These are phyloP conservation scores for Penicillium arizonense DNA, from an alignment of 495 filamentous ascomycete genomes.

Conservation along the genomic window DNA sequence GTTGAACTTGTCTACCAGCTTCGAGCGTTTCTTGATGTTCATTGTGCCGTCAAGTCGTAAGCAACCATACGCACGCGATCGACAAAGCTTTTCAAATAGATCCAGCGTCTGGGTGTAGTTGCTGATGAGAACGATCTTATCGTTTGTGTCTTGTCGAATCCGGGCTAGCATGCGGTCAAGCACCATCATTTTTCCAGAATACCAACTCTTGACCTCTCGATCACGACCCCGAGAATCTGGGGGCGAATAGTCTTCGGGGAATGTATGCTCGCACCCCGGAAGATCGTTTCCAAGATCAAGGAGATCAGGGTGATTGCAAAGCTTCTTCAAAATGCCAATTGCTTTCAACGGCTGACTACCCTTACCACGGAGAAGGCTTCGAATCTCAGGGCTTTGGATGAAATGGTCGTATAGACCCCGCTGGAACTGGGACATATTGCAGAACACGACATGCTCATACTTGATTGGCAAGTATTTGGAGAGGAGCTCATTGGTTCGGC, in stretches of 20 bases:
- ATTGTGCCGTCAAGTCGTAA: constrained; percentile 94
- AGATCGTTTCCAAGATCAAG: constrained; percentile 82
- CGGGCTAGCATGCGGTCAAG: constrained; percentile 97
- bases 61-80: constrained; percentile 76
- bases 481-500: constrained; percentile 94
- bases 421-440: constrained; percentile 91
- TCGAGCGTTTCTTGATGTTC: constrained; percentile 95
- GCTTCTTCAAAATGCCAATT: constrained; percentile 94
- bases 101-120: constrained; percentile 98
- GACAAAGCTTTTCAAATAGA: constrained; percentile 89
- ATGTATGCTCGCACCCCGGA: constrained; percentile 78
- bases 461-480: constrained; percentile 98
- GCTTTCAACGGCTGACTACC: constrained; percentile 95
- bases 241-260: constrained; percentile 84
- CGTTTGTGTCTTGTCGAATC: constrained; percentile 93
- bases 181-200: constrained; percentile 97
- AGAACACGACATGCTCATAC: constrained; percentile 99
- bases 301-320: constrained; percentile 97
- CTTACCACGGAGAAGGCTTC: constrained; percentile 87
- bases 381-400: constrained; percentile 92
- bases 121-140: constrained; percentile 98
- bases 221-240: constrained; percentile 87
- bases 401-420: constrained; percentile 93
- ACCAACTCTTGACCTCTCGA: constrained; percentile 91
- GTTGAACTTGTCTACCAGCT: constrained; percentile 98